Percentiles rank a stretch among this genome's conserved stretches.
Evolutionary conservation across 352 stramenopile genomes (phyloP).

Genomic region (Phytophthora hybrid): DNA sequence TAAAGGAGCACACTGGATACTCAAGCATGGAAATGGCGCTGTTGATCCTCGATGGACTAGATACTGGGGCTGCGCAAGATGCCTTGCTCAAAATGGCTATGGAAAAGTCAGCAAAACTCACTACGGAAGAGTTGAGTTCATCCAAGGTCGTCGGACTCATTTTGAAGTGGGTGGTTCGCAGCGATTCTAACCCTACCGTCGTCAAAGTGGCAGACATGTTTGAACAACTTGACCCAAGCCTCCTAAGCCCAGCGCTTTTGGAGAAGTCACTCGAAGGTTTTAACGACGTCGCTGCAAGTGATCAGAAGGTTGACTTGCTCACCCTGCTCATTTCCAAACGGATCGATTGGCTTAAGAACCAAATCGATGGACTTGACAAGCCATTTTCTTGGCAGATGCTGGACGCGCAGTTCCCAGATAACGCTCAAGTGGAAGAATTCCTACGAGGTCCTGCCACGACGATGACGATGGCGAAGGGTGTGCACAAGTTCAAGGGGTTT

Average conservation of each 20-base stretch:
- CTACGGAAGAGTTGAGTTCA: background rate
- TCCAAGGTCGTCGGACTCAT: conserved; percentile 3
- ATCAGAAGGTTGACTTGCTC: background rate
- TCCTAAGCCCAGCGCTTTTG: background rate
- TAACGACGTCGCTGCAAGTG: background rate
- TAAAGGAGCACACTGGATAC: background rate
- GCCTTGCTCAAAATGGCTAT: conserved; percentile 1
- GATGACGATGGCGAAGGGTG: background rate
- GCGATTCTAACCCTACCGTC: background rate
- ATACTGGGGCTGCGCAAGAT: background rate
- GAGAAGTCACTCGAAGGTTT: background rate
- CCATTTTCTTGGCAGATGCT: conserved; percentile 22
- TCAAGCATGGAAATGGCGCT: conserved; percentile 9
- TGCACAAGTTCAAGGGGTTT: background rate
- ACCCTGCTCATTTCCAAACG: background rate
- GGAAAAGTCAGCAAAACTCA: background rate
- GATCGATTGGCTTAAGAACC: conserved; percentile 10
- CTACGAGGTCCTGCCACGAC: background rate
- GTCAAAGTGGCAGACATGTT: conserved; percentile 5
- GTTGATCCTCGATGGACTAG: background rate
- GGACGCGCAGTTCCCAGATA: conserved; percentile 10
- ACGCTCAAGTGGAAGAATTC: conserved; percentile 6
- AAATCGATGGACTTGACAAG: conserved; percentile 8
- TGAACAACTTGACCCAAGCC: background rate
- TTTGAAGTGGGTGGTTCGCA: conserved; percentile 13